Evolutionary conservation across 1,139 yeast genomes (phyloP).

Genomic region (Protomyces arabidopsidicola): DNA sequence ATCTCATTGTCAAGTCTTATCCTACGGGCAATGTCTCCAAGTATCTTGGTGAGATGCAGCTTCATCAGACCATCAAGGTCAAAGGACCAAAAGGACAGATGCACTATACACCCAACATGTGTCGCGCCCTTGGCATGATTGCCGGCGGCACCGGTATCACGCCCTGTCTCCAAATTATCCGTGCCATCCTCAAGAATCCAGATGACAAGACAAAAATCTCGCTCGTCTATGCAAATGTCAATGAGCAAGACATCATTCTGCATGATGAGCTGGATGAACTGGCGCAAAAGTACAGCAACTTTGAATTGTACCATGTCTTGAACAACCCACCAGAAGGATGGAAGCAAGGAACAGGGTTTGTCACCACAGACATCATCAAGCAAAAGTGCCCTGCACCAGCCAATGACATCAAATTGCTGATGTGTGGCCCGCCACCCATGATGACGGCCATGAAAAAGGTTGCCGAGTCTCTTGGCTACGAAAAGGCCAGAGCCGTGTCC

Average conservation of each 20-base stretch:
- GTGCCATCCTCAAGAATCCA: conserved; percentile 71
- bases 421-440: conserved; percentile 93
- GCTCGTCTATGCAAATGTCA: conserved; percentile 73
- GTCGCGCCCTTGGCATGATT: conserved; percentile 71
- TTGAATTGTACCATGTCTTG: conserved; percentile 68
- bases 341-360: conserved; percentile 78
- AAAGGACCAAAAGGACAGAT: conserved; percentile 95
- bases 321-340: conserved; percentile 71
- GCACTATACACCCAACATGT: conserved; percentile 77
- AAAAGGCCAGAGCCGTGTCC: conserved; percentile 84
- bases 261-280: conserved; percentile 72
- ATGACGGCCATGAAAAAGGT: conserved; percentile 74
- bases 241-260: conserved; percentile 71
- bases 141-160: conserved; percentile 95
- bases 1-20: conserved; percentile 81
- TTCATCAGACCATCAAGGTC: conserved; percentile 67
- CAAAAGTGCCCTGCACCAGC: conserved; percentile 61
- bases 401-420: conserved; percentile 63
- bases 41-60: conserved; percentile 60
- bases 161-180: conserved; percentile 86
- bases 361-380: conserved; percentile 70
- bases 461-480: conserved; percentile 68
- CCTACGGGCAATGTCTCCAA: conserved; percentile 85
- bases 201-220: conserved; percentile 68
- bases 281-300: conserved; percentile 55